Base-by-base conservation (phyloP, 2,329 filamentous ascomycete genomes). In the Colletotrichum theobromicola region DNA sequence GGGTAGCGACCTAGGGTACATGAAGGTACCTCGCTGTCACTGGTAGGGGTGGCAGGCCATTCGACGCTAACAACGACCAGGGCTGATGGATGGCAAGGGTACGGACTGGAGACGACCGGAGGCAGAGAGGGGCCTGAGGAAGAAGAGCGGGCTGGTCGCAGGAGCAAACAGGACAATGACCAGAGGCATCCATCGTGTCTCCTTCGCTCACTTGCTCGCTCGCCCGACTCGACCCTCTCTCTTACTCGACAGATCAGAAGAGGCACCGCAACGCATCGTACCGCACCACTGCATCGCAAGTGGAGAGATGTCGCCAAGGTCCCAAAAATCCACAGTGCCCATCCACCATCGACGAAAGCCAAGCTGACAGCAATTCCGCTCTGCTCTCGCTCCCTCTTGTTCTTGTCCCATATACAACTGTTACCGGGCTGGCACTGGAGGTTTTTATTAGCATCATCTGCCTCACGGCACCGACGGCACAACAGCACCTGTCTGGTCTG, bases 31-130 rank as follows among this genome's bases (percentile, higher is more conserved):
- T 74, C 28, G 21, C 68, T 61, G 46, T 60, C 35, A 55, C n/a
- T 32, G 50, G 50, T 63, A 70, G 65, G 73, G 70, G 46, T 26
- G 42, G 26, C 37, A 12, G 34, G 34, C 58, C 58, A 65, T n/a
- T 74, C 24, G 26, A 61, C 73, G 70, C 73, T 75, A 75, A 64
- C 64, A 72, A 35, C 72, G 72, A 74, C 72, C 63, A 72, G 72
- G 62, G 68, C 72, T 63, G 61, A 32, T 74, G 68, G 62, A 67
- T 34, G 46, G n/a, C 34, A 28, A 70, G 57, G 57, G 32, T 35
- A 50, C 35, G 50, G 28, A 62, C 55, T 53, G 53, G 67, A 65
- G 60, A 65, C 67, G 18, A 32, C 30, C 28, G 46, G 42, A 64
- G 37, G 46, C 24, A 64, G 60, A 50, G 30, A 35, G 34, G 34